Conservation (phyloP, 139 green algal species). For the Chlorella ohadii region DNA sequence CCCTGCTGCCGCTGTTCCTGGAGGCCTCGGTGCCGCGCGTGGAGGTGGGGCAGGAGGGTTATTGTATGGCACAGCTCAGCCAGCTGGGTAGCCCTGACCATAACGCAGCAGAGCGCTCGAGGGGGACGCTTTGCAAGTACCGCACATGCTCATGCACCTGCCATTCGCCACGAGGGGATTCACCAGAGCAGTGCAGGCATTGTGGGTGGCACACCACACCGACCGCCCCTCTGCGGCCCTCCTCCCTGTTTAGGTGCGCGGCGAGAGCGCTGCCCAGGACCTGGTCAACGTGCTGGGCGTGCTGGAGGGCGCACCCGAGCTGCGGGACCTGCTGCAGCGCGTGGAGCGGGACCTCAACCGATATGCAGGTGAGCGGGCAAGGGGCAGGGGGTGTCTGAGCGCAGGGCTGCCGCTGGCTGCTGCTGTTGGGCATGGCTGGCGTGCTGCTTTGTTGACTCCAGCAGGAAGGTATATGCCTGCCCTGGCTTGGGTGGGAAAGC, state of each 20-base stretch:
- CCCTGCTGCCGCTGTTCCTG: slow-evolving; percentile 80
- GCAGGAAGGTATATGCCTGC: too few species aligned
- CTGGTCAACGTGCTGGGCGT: slow-evolving; percentile 48
- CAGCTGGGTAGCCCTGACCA: too few species aligned
- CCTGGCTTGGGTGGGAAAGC: too few species aligned
- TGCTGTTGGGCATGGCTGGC: not conserved
- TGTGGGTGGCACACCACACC: too few species aligned
- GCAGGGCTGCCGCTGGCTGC: not conserved
- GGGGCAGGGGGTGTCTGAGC: too few species aligned
- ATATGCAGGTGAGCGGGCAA: slow-evolving; percentile 23
- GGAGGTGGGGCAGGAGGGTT: not conserved
- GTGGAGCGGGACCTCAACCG: slow-evolving; percentile 66
- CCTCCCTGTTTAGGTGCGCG: slow-evolving; percentile 6
- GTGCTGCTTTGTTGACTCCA: not conserved
- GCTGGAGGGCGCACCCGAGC: slow-evolving; percentile 46
- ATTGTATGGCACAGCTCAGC: too few species aligned
- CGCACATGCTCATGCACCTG: too few species aligned
- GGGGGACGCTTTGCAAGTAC: too few species aligned
- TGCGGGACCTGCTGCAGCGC: slow-evolving; percentile 52
- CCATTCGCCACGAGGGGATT: too few species aligned
- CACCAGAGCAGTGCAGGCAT: too few species aligned
- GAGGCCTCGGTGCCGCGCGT: slow-evolving; percentile 51
- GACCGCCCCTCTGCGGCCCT: too few species aligned
- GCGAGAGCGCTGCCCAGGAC: slow-evolving; percentile 44
- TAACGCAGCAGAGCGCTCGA: too few species aligned